Base-by-base conservation (phyloP, 1,139 yeast genomes). In the Lizanozyma gosingica region DNA sequence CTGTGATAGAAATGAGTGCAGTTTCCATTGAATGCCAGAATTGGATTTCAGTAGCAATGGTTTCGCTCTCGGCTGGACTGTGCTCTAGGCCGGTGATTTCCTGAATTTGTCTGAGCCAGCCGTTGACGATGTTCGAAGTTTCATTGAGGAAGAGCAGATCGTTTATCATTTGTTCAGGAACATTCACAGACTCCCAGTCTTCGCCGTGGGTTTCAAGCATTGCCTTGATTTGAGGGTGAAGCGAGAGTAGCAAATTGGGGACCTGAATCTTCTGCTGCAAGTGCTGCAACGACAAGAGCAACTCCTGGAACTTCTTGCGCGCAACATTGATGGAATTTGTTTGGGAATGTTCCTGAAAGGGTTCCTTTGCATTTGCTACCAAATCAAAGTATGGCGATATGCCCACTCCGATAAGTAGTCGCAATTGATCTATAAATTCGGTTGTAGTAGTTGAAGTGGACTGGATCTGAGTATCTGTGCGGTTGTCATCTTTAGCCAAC, bases 1-100 rank as follows among this genome's bases (percentile, higher is more conserved):
- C 65, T 40, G 75, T 74, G 1, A 86, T 67, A 3, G 79, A 66
- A 4, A 54, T 46, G 33, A 90, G 62, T 0, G 88, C 81, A 1
- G 62, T 56, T 51, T 85, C 94, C 67, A 85, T 69, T 0, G 87
- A 76, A 17, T 67, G 65, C 97, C 97, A 90, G 51, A 85, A 90
- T 40, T 72, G 76, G 11, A 83, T 70, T 53, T 90, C 97, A 41
- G 84, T 92, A 1, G 65, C 51, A 4, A 70, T 51, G 0, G 88
- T 76, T 0, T 75, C 64, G 0, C 86, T 88, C 37, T 74, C 78
- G 1, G 60, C 47, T 0, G 85, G 78, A 32, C 72, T 72, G 41
- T 73, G 73, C 18, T 68, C 57, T 36, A 81, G 56, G 32, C 65
- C 63, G 0, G 90, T 75, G 6, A 86, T 62, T 1, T 69, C 59